Base-by-base conservation (phyloP, 495 filamentous ascomycete species). In the Elasticomyces elasticus region DNA sequence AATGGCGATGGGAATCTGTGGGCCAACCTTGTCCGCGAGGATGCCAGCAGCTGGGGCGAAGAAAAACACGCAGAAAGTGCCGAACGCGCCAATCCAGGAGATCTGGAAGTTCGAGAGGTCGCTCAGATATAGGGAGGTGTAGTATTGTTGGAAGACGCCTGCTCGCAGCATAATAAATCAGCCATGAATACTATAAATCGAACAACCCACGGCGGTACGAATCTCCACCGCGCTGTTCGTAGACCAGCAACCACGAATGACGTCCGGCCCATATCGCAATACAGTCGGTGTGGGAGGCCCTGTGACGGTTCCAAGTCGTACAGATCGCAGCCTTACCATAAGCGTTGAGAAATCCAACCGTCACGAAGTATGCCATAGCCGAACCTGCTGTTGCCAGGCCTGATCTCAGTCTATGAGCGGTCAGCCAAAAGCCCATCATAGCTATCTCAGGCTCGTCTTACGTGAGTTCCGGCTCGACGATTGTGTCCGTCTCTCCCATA, bases 61-160 rank as follows among this genome's bases (percentile, higher is more conserved):
- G n/a, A 65, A 55, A 56, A 81, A 79, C 27, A 72, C 65, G 26
- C 76, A 52, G 56, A 79, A 81, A 1, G 64, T 51, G 9, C 66
- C 59, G 0, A 81, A 54, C 1, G 80, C 79, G 1, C 79, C 79
- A 13, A 86, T 73, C 82, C 81, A 85, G 42, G 79, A 72, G 23
- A 85, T 71, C 4, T 74, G 65, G 35, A 76, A 79, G 25, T 73
- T 60, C 0, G 73, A 66, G 15, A 76, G 56, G 15, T 67, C 56
- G 1, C 62, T 53, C 1, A 86, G 72, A 40, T 77, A 72, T 38
- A 74, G 61, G 1, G 59, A 57, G n/a, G 69, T 49, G 63, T 84
- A 86, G 68, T 84, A 83, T 17, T 76, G 69, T 42, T 81, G 67
- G 56, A 84, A 86, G 13, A 79, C 30, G 15, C n/a, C 30, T 33